Base-by-base conservation (phyloP, 306 rosid species). In the Senna tora region DNA sequence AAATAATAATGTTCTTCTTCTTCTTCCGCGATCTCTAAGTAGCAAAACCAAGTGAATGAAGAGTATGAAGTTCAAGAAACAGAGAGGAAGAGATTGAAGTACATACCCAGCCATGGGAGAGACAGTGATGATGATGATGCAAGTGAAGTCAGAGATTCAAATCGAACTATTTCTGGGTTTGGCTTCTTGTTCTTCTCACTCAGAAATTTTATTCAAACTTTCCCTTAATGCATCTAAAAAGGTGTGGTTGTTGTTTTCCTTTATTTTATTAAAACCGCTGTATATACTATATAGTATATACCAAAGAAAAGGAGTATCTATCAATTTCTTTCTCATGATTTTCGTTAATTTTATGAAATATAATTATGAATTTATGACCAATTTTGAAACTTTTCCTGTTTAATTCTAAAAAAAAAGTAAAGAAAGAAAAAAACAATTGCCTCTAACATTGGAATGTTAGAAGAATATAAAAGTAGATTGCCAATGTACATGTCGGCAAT, bases 31-130 rank as follows among this genome's bases (percentile, higher is more conserved):
- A 65, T 63, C 49, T 14, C 60, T 28, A 19, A 55, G 25, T 15
- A 50, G 25, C 22, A 54, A 51, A 59, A 74, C 49, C 67, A 60
- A 62, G 22, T 28, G 25, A 36, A 36, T 14, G 28, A 39, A 4
- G 42, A 14, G n/a, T 46, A 32, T 56, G 49, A 51, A 9, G n/a
- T 11, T 46, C 19, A 38, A 3, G 36, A 16, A 25, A 6, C 65
- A 58, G 33, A 69, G 20, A 67, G 38, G 20, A 13, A 17, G 75
- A 50, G 20, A 81, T 16, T 63, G 43, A 16, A 38, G 7, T 0
- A 50, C 36, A 36, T 69, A 89, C 91, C 86, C 89, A 56, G 91
- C 89, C 95, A 89, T 86, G 20, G 61, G 28, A 65, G 69, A 54
- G 71, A 65, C 34, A 28, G 20, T 36, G 39, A 36, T 36, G 16